Evolutionary conservation across 495 filamentous ascomycete genomes (phyloP), one percentile per base, ranked within the genome.

Genomic region (Penicillium psychrofluorescens): DNA sequence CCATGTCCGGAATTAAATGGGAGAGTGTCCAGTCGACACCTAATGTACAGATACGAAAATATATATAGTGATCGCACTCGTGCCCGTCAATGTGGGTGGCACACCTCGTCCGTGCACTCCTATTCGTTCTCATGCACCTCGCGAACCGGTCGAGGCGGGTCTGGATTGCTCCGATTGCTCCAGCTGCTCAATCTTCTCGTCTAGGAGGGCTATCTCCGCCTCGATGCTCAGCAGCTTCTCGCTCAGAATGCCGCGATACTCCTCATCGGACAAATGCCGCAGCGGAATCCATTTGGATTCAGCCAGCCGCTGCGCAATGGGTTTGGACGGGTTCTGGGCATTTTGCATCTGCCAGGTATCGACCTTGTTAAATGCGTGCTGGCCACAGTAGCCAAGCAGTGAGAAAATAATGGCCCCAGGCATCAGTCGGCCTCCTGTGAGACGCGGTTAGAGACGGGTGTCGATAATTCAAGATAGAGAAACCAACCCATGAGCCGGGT

Each of bases 261-360:
- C 84, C 40, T 85, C 72, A 54, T 95, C 82, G 1, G 81, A 83
- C 14, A 98, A 61, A 10, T 69, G 70, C 41, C 76, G 88, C 45
- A 96, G 61, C 2, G 91, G 92, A 54, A 84, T 89, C 83, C 84
- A 95, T 68, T 80, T 86, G 9, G 83, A 86, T 36, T 75, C 67
- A 1, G 77, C 72, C 45, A 80, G 55, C 36, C 72, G 63, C 41
- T 75, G 64, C 44, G 70, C 53, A 34, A 77, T 55, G 12, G 68
- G 66, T 47, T 67, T 68, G 6, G 61, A 56, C 11, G 62, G 55
- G 9, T 43, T 57, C 40, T 60, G 54, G 45, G 58, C 56, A 51
- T 54, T 63, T 46, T 61, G 59, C 56, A 59, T 54, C 36, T 64
- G 69, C 65, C 70, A 68, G 51, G 50, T 44, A 50, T 83, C 76